Conservation (phyloP, 2,329 filamentous ascomycete species). For the Diatrype stigma region DNA sequence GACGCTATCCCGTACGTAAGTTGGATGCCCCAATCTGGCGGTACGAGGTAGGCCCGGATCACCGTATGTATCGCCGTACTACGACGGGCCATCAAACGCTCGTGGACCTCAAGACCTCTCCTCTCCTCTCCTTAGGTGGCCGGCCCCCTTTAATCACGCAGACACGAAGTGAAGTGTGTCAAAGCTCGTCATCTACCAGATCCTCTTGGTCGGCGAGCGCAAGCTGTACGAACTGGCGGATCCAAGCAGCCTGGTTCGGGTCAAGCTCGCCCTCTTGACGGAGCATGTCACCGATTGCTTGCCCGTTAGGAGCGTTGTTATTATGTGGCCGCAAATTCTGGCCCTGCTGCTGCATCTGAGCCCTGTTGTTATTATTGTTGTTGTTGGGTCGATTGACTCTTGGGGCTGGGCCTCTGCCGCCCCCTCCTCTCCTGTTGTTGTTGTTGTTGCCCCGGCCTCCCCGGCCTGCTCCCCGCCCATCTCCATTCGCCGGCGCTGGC, state of each 20-base stretch:
- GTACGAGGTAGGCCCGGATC: too few relatives aligned
- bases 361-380: constrained; percentile 10
- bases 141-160: too few relatives aligned
- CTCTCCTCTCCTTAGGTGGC: too few relatives aligned
- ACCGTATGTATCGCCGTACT: too few relatives aligned
- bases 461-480: constrained; percentile 23
- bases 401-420: constrained; percentile 16
- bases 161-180: too few relatives aligned
- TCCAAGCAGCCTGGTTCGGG: constrained; percentile 47
- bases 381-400: constrained; percentile 21
- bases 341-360: constrained; percentile 21
- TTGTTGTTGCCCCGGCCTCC: constrained; percentile 26
- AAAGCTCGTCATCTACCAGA: constrained; percentile 35
- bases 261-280: constrained; percentile 33
- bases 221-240: constrained; percentile 50
- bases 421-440: constrained; percentile 20
- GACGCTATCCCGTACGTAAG: background rate
- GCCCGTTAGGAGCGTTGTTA: constrained; percentile 17
- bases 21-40: background rate
- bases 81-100: too few relatives aligned
- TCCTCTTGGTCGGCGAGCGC: constrained; percentile 52
- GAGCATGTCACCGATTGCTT: constrained; percentile 15
- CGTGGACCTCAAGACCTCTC: too few relatives aligned
- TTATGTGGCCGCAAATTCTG: constrained; percentile 14
- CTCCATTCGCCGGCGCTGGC: constrained; percentile 22